Evolutionary conservation across 2,329 filamentous ascomycete species (phyloP).

Genomic region (Pyrenophora graminea): DNA sequence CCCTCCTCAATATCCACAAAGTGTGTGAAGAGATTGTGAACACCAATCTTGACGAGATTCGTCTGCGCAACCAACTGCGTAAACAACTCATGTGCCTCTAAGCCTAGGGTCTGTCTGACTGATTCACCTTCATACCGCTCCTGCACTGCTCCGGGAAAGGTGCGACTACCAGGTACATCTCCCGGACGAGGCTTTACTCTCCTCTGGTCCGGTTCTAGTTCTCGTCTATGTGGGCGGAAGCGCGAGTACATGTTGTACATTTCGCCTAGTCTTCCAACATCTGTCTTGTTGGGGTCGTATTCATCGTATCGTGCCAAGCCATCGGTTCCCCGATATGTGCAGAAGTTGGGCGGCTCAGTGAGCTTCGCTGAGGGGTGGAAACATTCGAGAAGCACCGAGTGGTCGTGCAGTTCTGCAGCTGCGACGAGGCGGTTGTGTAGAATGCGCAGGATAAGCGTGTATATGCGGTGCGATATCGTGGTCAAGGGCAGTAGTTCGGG

Average conservation of each 20-base stretch:
- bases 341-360: conserved; percentile 70
- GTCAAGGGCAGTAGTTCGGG: conserved; percentile 58
- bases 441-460: conserved; percentile 65
- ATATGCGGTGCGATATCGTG: conserved; percentile 65
- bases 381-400: conserved; percentile 76
- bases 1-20: conserved; percentile 69
- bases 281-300: conserved; percentile 33
- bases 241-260: conserved; percentile 68
- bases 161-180: conserved; percentile 53
- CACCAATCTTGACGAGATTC: conserved; percentile 69
- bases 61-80: conserved; percentile 72
- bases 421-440: conserved; percentile 66
- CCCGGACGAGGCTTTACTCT: conserved; percentile 51
- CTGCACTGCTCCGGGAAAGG: conserved; percentile 36
- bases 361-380: conserved; percentile 73
- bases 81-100: conserved; percentile 74
- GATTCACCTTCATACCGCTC: conserved; percentile 46
- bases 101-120: conserved; percentile 63
- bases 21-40: conserved; percentile 64
- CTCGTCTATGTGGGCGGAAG: conserved; percentile 67
- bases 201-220: conserved; percentile 50
- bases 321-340: conserved; percentile 68
- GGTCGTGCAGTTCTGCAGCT: conserved; percentile 61
- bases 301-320: conserved; percentile 55
- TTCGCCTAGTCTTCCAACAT: conserved; percentile 48